Evolutionary conservation across 2,329 filamentous ascomycete species (phyloP).

Genomic region (Aspergillus novofumigatus): DNA sequence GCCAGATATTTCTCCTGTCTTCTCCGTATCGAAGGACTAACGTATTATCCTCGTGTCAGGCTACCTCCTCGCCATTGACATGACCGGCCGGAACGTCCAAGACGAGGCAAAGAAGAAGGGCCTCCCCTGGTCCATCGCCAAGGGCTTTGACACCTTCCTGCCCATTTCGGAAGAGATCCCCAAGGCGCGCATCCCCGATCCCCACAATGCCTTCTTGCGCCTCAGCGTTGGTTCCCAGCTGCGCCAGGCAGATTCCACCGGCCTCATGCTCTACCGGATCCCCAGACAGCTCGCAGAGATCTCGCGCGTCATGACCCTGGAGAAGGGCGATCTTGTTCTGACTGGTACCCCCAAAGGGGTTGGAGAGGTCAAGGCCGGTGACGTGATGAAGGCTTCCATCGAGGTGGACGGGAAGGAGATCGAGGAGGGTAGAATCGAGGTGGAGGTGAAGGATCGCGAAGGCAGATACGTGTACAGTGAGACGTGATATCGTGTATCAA

Average conservation of each 20-base stretch:
- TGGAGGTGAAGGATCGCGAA: slow-evolving; percentile 73
- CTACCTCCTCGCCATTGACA: slow-evolving; percentile 90
- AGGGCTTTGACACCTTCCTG: slow-evolving; percentile 97
- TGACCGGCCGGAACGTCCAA: slow-evolving; percentile 94
- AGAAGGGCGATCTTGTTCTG: slow-evolving; percentile 85
- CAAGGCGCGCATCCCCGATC: slow-evolving; percentile 76
- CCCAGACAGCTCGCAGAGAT: slow-evolving; percentile 86
- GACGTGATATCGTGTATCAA: slow-evolving; percentile 46
- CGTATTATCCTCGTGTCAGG: slow-evolving; percentile 42
- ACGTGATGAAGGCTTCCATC: slow-evolving; percentile 81
- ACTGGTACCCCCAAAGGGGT: slow-evolving; percentile 98
- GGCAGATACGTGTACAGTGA: slow-evolving; percentile 73
- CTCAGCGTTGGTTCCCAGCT: slow-evolving; percentile 75
- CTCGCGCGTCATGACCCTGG: slow-evolving; percentile 88
- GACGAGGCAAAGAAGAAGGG: slow-evolving; percentile 97
- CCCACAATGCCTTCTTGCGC: slow-evolving; percentile 82
- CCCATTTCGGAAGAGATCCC: slow-evolving; percentile 78
- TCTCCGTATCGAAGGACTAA: too few relatives aligned
- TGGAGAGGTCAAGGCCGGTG: slow-evolving; percentile 76
- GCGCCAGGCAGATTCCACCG: slow-evolving; percentile 82
- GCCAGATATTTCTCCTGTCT: too few relatives aligned
- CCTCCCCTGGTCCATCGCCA: slow-evolving; percentile 91
- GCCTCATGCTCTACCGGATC: slow-evolving; percentile 89
- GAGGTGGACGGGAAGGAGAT: slow-evolving; percentile 76
- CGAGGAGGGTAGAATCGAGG: slow-evolving; percentile 78